These are phyloP conservation scores for Nematocida ausubeli DNA, from an alignment of 371 early-diverging fungal genomes.

Conservation along the genomic window DNA sequence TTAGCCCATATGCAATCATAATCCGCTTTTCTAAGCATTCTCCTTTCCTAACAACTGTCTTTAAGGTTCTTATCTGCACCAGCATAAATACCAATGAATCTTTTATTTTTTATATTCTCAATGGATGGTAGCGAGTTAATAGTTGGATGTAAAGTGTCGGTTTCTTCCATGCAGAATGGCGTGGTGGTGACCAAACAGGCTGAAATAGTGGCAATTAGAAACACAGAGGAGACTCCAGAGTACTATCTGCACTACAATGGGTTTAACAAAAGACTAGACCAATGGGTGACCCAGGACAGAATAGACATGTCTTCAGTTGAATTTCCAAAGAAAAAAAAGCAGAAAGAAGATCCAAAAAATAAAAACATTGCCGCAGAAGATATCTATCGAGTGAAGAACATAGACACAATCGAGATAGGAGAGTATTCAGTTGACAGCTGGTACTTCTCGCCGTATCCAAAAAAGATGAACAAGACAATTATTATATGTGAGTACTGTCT, in stretches of 20 bases:
- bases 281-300: slow-evolving; percentile 79
- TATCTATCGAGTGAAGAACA: slow-evolving; percentile 67
- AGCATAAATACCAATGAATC: background rate
- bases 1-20: too few relatives aligned
- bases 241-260: slow-evolving; percentile 94
- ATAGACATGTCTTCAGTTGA: slow-evolving; percentile 71
- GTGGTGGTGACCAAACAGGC: slow-evolving; percentile 68
- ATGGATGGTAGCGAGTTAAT: slow-evolving; percentile 13
- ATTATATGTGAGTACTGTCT: slow-evolving; percentile 94
- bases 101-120: slow-evolving; percentile 30
- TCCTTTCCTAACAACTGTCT: background rate
- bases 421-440: slow-evolving; percentile 80
- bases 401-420: slow-evolving; percentile 76
- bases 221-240: slow-evolving; percentile 68
- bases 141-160: slow-evolving; percentile 49
- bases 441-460: slow-evolving; percentile 95
- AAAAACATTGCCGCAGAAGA: slow-evolving; percentile 56
- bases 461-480: slow-evolving; percentile 78
- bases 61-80: background rate
- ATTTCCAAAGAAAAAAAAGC: slow-evolving; percentile 70
- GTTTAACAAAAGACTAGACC: slow-evolving; percentile 95
- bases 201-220: slow-evolving; percentile 81
- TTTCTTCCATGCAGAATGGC: background rate
- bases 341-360: slow-evolving; percentile 53
- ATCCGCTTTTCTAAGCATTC: background rate